These are phyloP conservation scores for Blastocystis sp. DNA, from an alignment of 352 stramenopile genomes.

Conservation along the genomic window DNA sequence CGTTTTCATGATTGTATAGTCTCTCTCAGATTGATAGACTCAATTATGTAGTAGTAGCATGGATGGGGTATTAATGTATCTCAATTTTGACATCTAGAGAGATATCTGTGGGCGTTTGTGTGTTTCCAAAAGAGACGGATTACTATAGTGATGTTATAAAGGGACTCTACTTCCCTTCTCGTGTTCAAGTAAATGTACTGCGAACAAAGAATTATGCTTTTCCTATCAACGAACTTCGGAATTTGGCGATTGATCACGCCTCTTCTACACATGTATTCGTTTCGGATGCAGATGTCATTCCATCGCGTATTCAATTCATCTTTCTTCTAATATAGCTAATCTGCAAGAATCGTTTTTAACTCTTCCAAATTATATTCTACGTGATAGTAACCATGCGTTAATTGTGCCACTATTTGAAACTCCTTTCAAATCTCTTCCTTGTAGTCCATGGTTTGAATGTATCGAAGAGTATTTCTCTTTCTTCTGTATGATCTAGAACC, in stretches of 20 bases:
- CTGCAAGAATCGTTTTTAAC: neutral
- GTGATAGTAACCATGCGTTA: neutral
- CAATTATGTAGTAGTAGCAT: conserved; percentile 5
- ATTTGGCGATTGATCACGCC: conserved; percentile 4
- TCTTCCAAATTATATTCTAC: neutral
- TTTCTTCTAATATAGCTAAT: neutral
- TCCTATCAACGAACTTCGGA: conserved; percentile 36
- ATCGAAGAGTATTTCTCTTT: neutral
- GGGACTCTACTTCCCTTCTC: conserved; percentile 1
- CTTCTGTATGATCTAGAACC: neutral
- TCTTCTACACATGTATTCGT: conserved; percentile 6
- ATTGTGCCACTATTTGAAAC: conserved; percentile 21
- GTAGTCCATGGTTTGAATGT: neutral
- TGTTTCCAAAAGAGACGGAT: neutral
- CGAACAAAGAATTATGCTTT: neutral
- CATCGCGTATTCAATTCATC: conserved; percentile 2
- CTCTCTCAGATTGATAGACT: neutral
- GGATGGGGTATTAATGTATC: neutral
- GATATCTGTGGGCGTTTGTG: neutral
- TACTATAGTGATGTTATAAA: neutral
- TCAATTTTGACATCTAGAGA: neutral
- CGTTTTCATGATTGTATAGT: neutral
- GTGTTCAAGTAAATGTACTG: neutral
- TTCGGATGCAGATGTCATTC: conserved; percentile 31
- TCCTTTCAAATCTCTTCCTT: neutral